Conservation (phyloP, 2,329 filamentous ascomycete genomes). For the Fusarium sarcochroum region DNA sequence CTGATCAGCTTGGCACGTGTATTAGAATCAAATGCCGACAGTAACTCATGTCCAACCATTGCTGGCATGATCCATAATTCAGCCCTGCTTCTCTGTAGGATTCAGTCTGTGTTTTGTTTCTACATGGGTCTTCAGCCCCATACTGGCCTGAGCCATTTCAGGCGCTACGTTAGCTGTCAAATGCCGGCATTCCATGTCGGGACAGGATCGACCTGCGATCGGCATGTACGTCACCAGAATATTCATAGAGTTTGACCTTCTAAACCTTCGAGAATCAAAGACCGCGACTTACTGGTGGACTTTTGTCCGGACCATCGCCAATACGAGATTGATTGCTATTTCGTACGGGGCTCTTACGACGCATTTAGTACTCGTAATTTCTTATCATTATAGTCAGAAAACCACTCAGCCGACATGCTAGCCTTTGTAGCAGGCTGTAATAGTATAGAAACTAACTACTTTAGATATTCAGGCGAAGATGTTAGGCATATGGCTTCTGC, state of each 20-base stretch:
- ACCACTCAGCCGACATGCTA: neutral
- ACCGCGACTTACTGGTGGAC: neutral
- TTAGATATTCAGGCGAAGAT: neutral
- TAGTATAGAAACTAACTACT: neutral
- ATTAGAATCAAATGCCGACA: neutral
- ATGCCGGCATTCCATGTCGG: too few relatives aligned
- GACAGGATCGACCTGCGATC: neutral
- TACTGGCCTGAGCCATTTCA: neutral
- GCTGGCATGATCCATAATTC: neutral
- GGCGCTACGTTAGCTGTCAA: neutral
- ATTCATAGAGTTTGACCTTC: neutral
- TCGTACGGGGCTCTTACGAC: neutral
- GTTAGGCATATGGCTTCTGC: neutral
- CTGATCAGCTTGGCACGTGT: neutral
- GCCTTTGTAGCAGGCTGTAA: neutral
- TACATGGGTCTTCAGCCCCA: neutral
- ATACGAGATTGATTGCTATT: neutral
- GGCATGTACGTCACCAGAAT: neutral
- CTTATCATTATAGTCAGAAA: neutral
- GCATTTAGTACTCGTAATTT: neutral
- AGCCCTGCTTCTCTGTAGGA: neutral
- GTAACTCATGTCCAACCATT: neutral
- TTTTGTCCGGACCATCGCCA: neutral
- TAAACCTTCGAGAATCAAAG: neutral
- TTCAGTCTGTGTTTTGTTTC: neutral